These are phyloP conservation scores for Penicillium dipodomyicola DNA, from an alignment of 495 filamentous ascomycete species.

Conservation along the genomic window DNA sequence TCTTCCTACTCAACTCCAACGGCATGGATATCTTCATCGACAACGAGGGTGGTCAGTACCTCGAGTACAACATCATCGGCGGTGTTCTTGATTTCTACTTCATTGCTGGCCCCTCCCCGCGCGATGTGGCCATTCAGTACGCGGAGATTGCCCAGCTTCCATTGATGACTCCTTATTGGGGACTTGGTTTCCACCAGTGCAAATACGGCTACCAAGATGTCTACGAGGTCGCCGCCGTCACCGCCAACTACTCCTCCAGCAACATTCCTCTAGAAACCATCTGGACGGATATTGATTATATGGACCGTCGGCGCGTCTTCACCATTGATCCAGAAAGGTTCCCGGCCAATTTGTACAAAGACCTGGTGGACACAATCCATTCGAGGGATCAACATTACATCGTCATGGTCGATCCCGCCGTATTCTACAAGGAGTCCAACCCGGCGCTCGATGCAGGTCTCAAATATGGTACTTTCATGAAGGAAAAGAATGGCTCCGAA, in stretches of 20 bases:
- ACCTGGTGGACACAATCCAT: constrained; percentile 22
- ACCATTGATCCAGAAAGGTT: constrained; percentile 26
- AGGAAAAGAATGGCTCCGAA: constrained; percentile 15
- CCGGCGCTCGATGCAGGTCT: constrained; percentile 14
- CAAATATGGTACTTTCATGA: constrained; percentile 21
- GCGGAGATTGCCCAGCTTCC: constrained; percentile 46
- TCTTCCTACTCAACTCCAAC: constrained; percentile 59
- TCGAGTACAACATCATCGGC: constrained; percentile 66
- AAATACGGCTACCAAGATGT: constrained; percentile 56
- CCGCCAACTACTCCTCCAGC: constrained; percentile 46
- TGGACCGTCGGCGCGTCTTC: constrained; percentile 25
- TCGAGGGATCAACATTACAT: constrained; percentile 22
- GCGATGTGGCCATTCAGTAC: constrained; percentile 49
- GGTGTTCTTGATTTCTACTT: constrained; percentile 57
- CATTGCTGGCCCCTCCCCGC: constrained; percentile 49
- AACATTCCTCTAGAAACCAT: constrained; percentile 59
- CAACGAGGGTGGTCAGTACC: constrained; percentile 48
- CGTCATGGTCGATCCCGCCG: constrained; percentile 27
- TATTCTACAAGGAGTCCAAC: constrained; percentile 16
- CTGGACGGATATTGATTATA: constrained; percentile 48
- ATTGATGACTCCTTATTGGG: constrained; percentile 53
- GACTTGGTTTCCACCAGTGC: constrained; percentile 57
- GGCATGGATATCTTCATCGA: constrained; percentile 63
- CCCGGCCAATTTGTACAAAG: constrained; percentile 10
- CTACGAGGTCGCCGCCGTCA: constrained; percentile 46